phyloP scores from a whole-genome alignment of 2,329 filamentous ascomycete species.

The Clonostachys rosea region DNA sequence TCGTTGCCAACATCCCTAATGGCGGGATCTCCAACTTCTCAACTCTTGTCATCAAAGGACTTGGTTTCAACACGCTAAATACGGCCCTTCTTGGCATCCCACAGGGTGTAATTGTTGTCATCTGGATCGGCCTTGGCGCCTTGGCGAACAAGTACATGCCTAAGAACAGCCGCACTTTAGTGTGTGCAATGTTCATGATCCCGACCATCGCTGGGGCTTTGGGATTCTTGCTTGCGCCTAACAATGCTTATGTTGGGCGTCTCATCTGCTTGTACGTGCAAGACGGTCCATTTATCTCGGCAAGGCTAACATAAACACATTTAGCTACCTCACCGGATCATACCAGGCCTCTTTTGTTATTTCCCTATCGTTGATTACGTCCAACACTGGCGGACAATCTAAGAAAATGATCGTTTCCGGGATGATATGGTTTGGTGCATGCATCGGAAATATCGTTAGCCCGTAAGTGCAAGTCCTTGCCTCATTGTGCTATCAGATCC shows the following conservation, averaged over 20 bases:
- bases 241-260: constrained; percentile 32
- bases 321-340: constrained; percentile 24
- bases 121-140: constrained; percentile 33
- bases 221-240: constrained; percentile 46
- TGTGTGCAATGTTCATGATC: constrained; percentile 50
- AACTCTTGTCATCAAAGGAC: constrained; percentile 53
- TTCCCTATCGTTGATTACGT: constrained; percentile 37
- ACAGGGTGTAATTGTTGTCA: constrained; percentile 25
- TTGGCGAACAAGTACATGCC: constrained; percentile 30
- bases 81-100: constrained; percentile 31
- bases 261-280: constrained; percentile 41
- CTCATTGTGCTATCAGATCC: too few species aligned
- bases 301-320: too few species aligned
- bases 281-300: too few species aligned
- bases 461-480: constrained; percentile 19
- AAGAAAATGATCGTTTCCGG: constrained; percentile 63
- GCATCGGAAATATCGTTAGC: constrained; percentile 55
- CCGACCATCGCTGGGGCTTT: constrained; percentile 51
- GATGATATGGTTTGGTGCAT: constrained; percentile 55
- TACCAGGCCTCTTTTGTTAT: constrained; percentile 33
- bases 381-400: constrained; percentile 50
- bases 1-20: constrained; percentile 49
- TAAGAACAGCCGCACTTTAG: constrained; percentile 43
- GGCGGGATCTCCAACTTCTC: constrained; percentile 58
- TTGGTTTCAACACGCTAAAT: constrained; percentile 40